These are phyloP conservation scores for Stagonosporopsis rhizophila DNA, from an alignment of 2,329 filamentous ascomycete genomes.

Conservation along the genomic window DNA sequence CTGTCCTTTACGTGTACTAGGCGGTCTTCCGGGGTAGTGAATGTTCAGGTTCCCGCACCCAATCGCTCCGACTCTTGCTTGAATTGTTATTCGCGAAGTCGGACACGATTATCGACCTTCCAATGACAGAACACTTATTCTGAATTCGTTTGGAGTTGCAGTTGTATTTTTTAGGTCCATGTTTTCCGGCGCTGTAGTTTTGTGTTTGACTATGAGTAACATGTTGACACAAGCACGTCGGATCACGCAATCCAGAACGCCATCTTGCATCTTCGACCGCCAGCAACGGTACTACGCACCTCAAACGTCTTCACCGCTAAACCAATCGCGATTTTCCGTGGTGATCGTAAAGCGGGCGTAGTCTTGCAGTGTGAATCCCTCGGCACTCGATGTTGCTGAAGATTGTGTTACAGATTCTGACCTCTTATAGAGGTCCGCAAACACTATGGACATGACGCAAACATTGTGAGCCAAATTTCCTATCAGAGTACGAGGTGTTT, in stretches of 20 bases:
- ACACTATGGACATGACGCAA: not conserved
- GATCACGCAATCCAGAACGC: conserved; percentile 43
- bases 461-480: not conserved
- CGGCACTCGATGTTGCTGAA: not conserved
- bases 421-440: not conserved
- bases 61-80: not conserved
- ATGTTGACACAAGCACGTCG: conserved; percentile 39
- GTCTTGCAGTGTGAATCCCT: not conserved
- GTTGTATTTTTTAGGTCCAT: not conserved
- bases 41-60: not conserved
- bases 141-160: not conserved
- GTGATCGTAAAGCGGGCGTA: not conserved
- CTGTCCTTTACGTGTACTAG: not conserved
- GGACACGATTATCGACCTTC: not conserved
- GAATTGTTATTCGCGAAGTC: no score
- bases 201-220: conserved; percentile 25
- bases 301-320: conserved; percentile 2
- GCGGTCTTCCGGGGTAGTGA: not conserved
- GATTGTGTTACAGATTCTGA: not conserved
- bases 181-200: not conserved
- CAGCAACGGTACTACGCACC: conserved; percentile 5
- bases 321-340: not conserved
- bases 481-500: no score
- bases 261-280: conserved; percentile 26
- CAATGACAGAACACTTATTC: not conserved